Evolutionary conservation across 202 grass and related monocot species (phyloP), one percentile per base, ranked within the genome.

Genomic region (Schoenoplectus triqueter): DNA sequence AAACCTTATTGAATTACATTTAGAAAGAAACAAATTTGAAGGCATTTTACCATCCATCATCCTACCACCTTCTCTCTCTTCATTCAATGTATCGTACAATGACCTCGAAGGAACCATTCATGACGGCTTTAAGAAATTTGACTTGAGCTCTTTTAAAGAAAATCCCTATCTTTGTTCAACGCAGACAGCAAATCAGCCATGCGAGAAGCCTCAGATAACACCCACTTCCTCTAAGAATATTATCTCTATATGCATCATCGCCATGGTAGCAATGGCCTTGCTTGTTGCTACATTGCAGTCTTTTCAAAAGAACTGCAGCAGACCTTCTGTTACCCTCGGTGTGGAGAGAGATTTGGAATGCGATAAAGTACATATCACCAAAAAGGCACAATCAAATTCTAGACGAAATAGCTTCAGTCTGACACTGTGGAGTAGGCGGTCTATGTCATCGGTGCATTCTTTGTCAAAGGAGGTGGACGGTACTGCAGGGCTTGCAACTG

Each of bases 131-230:
- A 66, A 78, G 46, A 93, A 86, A 82, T 98, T 98, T 48, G 86
- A 87, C 20, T 87, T 47, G 31, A 60, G 59, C 68, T 81, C 72
- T 77, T 98, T 98, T 84, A 39, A 9, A 41, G 18, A 86, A 69
- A 98, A 98, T 82, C 22, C 82, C 65, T 87, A 80, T 85, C 82
- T 98, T 62, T 98, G 91, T 84, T 90, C 79, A 67, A 80, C n/a
- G 1, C 86, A 84, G 48, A 57, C 69, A 39, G 9, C 42, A 11
- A 17, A 31, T 19, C 48, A 90, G 46, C 22, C 13, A 13, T 98
- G 95, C 85, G 84, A 78, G 66, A 84, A 31, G 5, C 75, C 10
- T 54, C 68, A 66, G 51, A 1, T 7, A 21, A 61, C 6, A 44
- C 4, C 64, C 2, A 52, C 1, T 67, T 57, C 67, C 0, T 5